phyloP scores from a whole-genome alignment of 495 filamentous ascomycete species.

The Penicillium chermesinum region DNA sequence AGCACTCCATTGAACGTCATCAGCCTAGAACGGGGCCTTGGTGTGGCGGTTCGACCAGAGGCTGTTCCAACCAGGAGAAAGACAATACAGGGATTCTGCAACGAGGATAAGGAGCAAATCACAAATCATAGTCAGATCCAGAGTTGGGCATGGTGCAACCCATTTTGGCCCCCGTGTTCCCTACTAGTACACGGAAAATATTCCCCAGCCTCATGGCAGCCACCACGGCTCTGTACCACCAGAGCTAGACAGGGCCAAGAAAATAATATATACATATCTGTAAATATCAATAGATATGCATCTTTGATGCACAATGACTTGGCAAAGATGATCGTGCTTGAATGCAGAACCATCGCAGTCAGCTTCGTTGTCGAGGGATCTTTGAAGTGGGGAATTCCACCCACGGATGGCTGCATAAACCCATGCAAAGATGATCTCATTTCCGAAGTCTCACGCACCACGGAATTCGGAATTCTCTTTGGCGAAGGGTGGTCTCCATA shows the following conservation, averaged over 20 bases:
- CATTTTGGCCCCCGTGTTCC: constrained; percentile 8
- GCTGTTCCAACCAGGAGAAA: not conserved
- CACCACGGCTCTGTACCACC: constrained; percentile 20
- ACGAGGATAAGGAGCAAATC: constrained; percentile 1
- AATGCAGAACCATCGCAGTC: not conserved
- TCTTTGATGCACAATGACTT: not conserved
- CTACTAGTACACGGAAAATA: constrained; percentile 18
- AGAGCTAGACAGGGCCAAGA: not conserved
- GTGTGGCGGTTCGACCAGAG: constrained; percentile 4
- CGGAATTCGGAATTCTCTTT: too few relatives aligned
- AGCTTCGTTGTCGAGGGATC: not conserved
- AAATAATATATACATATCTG: too few relatives aligned
- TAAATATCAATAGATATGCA: too few relatives aligned
- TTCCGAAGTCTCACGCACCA: constrained; percentile 9
- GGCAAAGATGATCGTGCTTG: not conserved
- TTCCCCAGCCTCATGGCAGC: constrained; percentile 22
- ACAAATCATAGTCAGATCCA: constrained; percentile 13
- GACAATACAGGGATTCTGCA: constrained; percentile 9
- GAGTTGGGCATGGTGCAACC: constrained; percentile 8
- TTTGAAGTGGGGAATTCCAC: constrained; percentile 12
- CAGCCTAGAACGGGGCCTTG: constrained; percentile 13
- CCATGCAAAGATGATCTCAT: constrained; percentile 20
- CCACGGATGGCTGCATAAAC: constrained; percentile 23
- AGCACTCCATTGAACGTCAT: not conserved
- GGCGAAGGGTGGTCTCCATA: too few relatives aligned